Conservation (phyloP, 2,329 filamentous ascomycete species). For the Lachnellula arida region DNA sequence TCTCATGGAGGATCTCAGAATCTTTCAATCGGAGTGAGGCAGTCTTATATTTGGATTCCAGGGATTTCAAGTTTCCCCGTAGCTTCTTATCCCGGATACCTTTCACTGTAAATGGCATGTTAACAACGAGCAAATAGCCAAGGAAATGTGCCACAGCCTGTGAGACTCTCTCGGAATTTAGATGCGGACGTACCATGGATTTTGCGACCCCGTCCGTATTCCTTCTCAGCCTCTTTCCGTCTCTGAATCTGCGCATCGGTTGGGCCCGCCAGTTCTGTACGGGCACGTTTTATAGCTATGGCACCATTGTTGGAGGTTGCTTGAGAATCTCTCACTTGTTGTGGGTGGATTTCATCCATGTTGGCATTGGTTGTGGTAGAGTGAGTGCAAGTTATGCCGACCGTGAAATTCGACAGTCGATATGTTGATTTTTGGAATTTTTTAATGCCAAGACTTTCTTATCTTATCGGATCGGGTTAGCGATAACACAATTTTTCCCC, state of each 20-base stretch:
- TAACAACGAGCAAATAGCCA: conserved; percentile 38
- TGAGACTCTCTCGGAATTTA: background rate
- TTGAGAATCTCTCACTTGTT: conserved; percentile 7
- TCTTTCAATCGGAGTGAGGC: conserved; percentile 84
- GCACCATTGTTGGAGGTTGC: conserved; percentile 45
- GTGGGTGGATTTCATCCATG: conserved; percentile 20
- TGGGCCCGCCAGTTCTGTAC: conserved; percentile 42
- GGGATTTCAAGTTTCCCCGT: conserved; percentile 67
- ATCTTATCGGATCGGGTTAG: conserved; percentile 13
- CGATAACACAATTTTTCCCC: conserved; percentile 14
- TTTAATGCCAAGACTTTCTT: conserved; percentile 20
- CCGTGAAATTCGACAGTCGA: background rate
- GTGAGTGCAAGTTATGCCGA: background rate
- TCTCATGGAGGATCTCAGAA: conserved; percentile 89
- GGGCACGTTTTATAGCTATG: conserved; percentile 43
- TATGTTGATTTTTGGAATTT: conserved; percentile 7
- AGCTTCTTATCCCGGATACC: conserved; percentile 85
- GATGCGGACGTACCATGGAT: conserved; percentile 45
- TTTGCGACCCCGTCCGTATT: conserved; percentile 78
- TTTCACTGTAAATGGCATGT: conserved; percentile 53
- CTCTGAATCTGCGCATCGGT: conserved; percentile 37
- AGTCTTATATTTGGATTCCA: conserved; percentile 79
- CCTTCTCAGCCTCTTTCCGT: conserved; percentile 60
- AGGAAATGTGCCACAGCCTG: conserved; percentile 31
- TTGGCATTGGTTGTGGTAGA: background rate